Evolutionary conservation across 768 basidiomycete species (phyloP).

Genomic region (Sutorius australiensis): DNA sequence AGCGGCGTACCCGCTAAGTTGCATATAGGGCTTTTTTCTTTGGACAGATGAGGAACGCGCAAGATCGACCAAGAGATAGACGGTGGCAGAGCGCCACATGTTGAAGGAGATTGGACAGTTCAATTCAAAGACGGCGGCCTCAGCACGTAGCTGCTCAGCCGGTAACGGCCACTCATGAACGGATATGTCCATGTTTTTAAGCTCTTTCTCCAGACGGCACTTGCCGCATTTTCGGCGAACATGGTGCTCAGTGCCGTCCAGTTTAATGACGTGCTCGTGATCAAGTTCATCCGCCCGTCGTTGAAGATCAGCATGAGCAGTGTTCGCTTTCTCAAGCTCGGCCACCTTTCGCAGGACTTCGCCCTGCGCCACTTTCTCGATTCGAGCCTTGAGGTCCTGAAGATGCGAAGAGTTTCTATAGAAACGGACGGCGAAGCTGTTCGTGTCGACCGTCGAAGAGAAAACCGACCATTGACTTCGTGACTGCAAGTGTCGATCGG

Average conservation of each 20-base stretch:
- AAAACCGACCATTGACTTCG: constrained; percentile 31
- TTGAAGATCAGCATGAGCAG: constrained; percentile 16
- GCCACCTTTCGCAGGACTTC: constrained; percentile 18
- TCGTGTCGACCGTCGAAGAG: constrained; percentile 12
- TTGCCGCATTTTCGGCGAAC: constrained; percentile 20
- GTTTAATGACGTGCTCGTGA: constrained; percentile 2
- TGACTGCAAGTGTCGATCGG: constrained; percentile 18
- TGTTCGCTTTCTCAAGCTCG: constrained; percentile 28
- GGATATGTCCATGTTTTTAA: not conserved
- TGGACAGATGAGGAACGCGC: too few relatives aligned
- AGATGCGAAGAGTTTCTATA: not conserved
- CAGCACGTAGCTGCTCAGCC: too few relatives aligned
- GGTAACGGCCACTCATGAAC: too few relatives aligned
- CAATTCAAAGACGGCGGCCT: too few relatives aligned
- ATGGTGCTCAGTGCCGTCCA: not conserved
- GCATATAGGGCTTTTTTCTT: too few relatives aligned
- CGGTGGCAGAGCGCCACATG: too few relatives aligned
- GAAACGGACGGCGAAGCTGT: not conserved
- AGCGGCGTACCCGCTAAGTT: too few relatives aligned
- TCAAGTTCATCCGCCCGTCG: not conserved
- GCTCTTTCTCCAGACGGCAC: constrained; percentile 26
- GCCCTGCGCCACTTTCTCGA: constrained; percentile 26
- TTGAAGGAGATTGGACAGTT: too few relatives aligned
- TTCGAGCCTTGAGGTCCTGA: constrained; percentile 22
- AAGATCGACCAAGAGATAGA: too few relatives aligned